Evolutionary conservation across 1,139 yeast genomes (phyloP).

Genomic region (Kodamaea fungicola): DNA sequence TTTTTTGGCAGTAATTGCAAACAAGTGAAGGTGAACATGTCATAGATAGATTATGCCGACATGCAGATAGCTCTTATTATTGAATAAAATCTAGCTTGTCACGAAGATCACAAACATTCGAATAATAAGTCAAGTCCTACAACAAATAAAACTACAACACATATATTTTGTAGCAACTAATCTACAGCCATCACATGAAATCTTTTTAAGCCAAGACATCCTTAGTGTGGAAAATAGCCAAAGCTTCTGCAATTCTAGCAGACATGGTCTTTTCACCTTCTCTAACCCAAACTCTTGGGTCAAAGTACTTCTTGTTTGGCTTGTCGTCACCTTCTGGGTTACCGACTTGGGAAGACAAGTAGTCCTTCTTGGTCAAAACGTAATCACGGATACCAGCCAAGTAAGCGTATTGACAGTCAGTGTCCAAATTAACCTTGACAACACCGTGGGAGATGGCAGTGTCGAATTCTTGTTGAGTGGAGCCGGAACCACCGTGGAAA

Average conservation of each 20-base stretch:
- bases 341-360: slow-evolving; percentile 84
- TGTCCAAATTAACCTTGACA: slow-evolving; percentile 98
- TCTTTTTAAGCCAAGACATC: slow-evolving; percentile 23
- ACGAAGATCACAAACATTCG: too few relatives aligned
- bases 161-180: not conserved
- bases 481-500: slow-evolving; percentile 99
- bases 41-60: too few relatives aligned
- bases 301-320: slow-evolving; percentile 99
- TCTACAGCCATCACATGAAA: not conserved
- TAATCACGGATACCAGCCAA: slow-evolving; percentile 95
- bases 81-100: too few relatives aligned
- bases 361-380: slow-evolving; percentile 93
- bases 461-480: slow-evolving; percentile 86
- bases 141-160: not conserved
- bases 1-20: too few relatives aligned
- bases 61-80: too few relatives aligned
- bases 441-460: slow-evolving; percentile 91
- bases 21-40: too few relatives aligned
- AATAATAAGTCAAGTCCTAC: too few relatives aligned
- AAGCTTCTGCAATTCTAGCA: slow-evolving; percentile 78
- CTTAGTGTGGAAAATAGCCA: slow-evolving; percentile 81
- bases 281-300: slow-evolving; percentile 99
- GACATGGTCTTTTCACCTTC: slow-evolving; percentile 99
- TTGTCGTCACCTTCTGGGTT: slow-evolving; percentile 99
- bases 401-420: slow-evolving; percentile 99